Evolutionary conservation across 176 grass and related monocot species (phyloP).

Genomic region (Carex pumila): DNA sequence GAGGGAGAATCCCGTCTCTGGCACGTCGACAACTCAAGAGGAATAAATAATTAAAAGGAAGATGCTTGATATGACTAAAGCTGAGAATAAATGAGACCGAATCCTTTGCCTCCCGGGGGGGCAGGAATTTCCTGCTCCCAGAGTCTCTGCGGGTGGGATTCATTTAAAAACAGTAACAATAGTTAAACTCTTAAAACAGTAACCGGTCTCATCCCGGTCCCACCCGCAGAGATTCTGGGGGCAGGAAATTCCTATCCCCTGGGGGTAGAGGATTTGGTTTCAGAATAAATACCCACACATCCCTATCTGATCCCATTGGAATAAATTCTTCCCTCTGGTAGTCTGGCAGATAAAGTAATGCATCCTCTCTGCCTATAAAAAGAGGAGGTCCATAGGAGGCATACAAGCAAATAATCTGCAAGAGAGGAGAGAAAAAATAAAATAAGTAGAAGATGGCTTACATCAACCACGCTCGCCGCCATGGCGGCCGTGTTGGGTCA

Average conservation of each 20-base stretch:
- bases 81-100: not conserved
- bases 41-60: too few species aligned
- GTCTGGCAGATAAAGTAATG: not conserved
- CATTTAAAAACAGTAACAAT: too few species aligned
- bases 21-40: not conserved
- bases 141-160: too few species aligned
- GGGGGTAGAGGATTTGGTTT: too few species aligned
- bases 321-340: constrained; percentile 3
- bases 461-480: not conserved
- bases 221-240: too few species aligned
- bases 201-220: too few species aligned
- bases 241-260: too few species aligned
- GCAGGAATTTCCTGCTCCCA: too few species aligned
- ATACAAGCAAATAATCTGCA: not conserved
- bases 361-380: constrained; percentile 12
- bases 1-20: not conserved
- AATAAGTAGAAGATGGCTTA: not conserved
- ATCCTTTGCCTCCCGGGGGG: too few species aligned
- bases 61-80: constrained; percentile 14
- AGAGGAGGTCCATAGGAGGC: not conserved
- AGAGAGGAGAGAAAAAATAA: too few species aligned
- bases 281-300: not conserved
- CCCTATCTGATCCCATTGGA: not conserved
- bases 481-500: not conserved
- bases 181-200: too few species aligned